These are phyloP conservation scores for Agroathelia rolfsii DNA, from an alignment of 1,284 basidiomycete species.

Conservation along the genomic window DNA sequence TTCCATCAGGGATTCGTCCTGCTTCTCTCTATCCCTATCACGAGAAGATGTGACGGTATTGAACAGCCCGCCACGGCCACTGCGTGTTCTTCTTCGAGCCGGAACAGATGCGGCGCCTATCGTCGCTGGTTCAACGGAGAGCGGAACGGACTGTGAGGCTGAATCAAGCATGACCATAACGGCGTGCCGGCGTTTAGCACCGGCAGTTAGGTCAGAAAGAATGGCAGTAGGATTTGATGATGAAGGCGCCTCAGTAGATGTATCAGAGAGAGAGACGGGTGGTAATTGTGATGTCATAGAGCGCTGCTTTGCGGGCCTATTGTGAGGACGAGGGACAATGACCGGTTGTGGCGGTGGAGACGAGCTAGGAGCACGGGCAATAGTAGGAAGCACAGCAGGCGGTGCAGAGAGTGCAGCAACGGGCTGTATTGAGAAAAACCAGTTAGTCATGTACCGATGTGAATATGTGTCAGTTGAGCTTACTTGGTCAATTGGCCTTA, in stretches of 20 bases:
- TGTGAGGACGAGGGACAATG: no score
- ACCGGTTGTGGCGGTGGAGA: conserved; percentile 1
- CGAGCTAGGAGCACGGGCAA: conserved; percentile 1
- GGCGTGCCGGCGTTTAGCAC: conserved; percentile 43
- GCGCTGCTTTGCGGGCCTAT: no score
- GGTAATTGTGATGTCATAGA: neutral
- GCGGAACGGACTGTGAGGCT: no score
- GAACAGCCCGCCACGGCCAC: no score
- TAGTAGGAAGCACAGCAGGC: conserved; percentile 1
- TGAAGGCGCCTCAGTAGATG: conserved; percentile 13
- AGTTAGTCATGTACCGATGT: neutral
- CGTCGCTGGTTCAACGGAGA: no score
- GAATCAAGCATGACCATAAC: conserved; percentile 57
- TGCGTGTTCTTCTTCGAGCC: no score
- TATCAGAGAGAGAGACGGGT: conserved; percentile 10
- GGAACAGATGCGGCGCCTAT: no score
- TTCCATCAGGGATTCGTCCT: conserved; percentile 41
- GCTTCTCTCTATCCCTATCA: no score
- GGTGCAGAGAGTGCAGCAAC: conserved; percentile 1
- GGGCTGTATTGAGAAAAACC: conserved; percentile 1
- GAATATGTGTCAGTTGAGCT: conserved; percentile 9
- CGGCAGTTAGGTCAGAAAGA: conserved; percentile 21
- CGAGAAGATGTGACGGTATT: no score
- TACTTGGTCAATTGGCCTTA: conserved; percentile 12
- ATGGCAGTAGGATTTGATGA: conserved; percentile 16